Base-by-base conservation (phyloP, 805 yeast genomes). In the Maudiozyma barnettii region DNA sequence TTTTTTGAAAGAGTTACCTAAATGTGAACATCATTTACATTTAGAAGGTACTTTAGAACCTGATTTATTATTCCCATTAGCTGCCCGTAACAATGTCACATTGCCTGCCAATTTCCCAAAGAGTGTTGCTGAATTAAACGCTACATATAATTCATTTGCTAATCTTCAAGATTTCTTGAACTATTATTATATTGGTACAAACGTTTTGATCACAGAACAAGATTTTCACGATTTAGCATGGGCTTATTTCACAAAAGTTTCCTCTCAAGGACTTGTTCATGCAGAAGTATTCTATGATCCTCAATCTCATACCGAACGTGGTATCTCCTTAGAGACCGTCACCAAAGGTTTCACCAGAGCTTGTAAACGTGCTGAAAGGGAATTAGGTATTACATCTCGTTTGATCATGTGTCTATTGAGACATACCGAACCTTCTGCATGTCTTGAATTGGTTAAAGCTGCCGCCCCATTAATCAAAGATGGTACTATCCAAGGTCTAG, bases 1-100 rank as follows among this genome's bases (percentile, higher is more conserved):
- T 49, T 84, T 84, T 63, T 72, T 84, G 43, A 69, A 65, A 38
- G 91, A 82, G 55, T 70, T 86, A 44, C 95, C 95, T 49, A 86
- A 86, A 65, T 85, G 93, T 69, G 95, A 86, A 64, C 91, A 85
- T 62, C 95, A 86, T 61, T 77, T 85, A 51, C 95, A 86, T 65
- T 63, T 86, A 41, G 95, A 85, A 69, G 95, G 95, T 31, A 84
- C 95, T 38, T 64, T 85, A 47, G 84, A 82, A 51, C 93, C 95
- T n/a, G 77, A 77, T 43, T 72, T 84, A 35, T 68, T 85, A 49
- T 82, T 84, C 65, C 76, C 78, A 45, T 68, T 85, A 47, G 89
- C 91, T 0, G 67, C 74, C 57, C 76, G 86, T 67, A 84, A 84
- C 67, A 64, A 67, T 33, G 72, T 85, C 48, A 48, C 60, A 18